Base-by-base conservation (phyloP, 495 filamentous ascomycete species). In the Chlorociboria aeruginascens region DNA sequence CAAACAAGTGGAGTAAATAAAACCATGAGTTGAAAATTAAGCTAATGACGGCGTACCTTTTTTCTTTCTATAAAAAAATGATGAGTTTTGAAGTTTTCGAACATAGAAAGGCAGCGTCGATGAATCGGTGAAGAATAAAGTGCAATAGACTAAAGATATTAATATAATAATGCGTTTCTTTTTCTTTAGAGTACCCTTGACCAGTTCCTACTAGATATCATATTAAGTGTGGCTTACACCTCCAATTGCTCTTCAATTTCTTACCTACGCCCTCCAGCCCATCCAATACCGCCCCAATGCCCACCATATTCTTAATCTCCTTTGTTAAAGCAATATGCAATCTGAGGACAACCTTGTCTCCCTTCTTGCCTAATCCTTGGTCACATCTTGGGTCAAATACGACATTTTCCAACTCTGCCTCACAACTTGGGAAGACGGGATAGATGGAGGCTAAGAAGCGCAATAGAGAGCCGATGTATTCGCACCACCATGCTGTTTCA, bases 401-500 rank as follows among this genome's bases (percentile, higher is more conserved):
- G 13, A 58, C 31, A 0, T n/a, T 32, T 3, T 34, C 33, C 1
- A 51, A 25, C 0, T 28, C 20, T 10, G 48, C 29, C 12, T 41
- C 31, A 35, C 10, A 50, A 1, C 6, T 11, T 4, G 56, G 58
- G 45, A 35, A 52, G 12, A 20, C 45, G 0, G 58, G 56, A 1
- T 56, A 30, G 2, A 56, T 32, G 3, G 39, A 41, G 8, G 45
- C 54, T 29, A 62, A 25, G 20, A 51, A 41, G 8, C 48, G 31
- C 2, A 40, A 37, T 10, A 60, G n/a, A 8, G 48, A 39, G 6
- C 59, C 59, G 33, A 62, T 51, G 35, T 56, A 59, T 12, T 55
- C 39, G 33, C 56, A 62, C 56, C 59, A 59, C 50, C 53, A 62
- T 16, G 42, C 45, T 8, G 47, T 14, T 13, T 59, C 53, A 10